Base-by-base conservation (phyloP, 2,329 filamentous ascomycete species). In the Pseudonectria buxi region DNA sequence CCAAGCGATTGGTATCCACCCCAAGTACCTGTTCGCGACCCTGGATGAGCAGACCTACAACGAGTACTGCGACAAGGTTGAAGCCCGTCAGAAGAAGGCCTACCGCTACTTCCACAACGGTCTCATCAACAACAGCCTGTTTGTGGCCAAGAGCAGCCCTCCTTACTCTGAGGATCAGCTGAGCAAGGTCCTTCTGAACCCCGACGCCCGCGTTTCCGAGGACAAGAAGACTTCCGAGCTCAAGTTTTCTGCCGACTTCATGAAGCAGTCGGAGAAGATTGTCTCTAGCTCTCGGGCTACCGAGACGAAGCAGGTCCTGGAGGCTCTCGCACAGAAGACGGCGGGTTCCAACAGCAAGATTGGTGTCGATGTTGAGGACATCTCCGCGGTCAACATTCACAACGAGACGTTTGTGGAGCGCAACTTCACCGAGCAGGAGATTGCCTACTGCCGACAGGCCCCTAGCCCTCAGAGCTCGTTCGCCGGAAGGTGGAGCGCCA, bases 91-190 rank as follows among this genome's bases (percentile, higher is more conserved):
- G 66, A 96, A 95, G 86, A 95, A 90, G 72, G 87, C 92, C 0
- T 98, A 98, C 74, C 80, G 92, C 46, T 96, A 86, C 78, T 95
- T 94, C 81, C 94, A 98, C 71, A 94, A 95, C 54, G 89, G 90
- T 45, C 74, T 98, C 62, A 89, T 96, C 74, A 95, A 94, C 74
- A 96, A 98, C 74, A 86, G 81, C 47, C 76, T 98, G 63, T 98
- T 98, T 66, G 88, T 94, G 44, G 89, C 94, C 62, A 98, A 98
- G 80, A 76, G 76, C 57, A 81, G 89, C 61, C 75, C 89, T 29
- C 94, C 92, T 29, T 98, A 96, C 68, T 81, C 80, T 30, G 87
- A 95, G 36, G 81, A 85, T 38, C 85, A 92, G 67, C 83, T 94
- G 66, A 77, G 78, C 62, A 77, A 82, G 46, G 83, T 98, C 49